Evolutionary conservation across 768 basidiomycete species (phyloP).

Genomic region (Boletus bicolor): DNA sequence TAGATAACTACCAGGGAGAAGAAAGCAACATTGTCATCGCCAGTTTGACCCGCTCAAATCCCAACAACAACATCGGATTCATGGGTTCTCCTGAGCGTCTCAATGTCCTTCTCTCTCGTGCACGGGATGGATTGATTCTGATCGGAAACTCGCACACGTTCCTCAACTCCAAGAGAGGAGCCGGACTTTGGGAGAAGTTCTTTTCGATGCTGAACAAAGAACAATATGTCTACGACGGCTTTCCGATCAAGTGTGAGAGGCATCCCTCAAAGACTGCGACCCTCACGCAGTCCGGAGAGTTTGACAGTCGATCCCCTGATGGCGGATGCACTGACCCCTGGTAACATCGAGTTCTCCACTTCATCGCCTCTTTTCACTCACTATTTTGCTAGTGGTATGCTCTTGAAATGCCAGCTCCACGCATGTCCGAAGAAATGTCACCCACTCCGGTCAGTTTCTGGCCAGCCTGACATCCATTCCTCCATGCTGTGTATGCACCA

Average conservation of each 20-base stretch:
- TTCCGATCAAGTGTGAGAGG: slow-evolving; percentile 56
- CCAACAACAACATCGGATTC: slow-evolving; percentile 58
- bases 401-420: slow-evolving; percentile 35
- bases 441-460: slow-evolving; percentile 47
- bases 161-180: slow-evolving; percentile 49
- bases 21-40: slow-evolving; percentile 67
- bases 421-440: slow-evolving; percentile 63
- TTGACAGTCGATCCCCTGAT: slow-evolving; percentile 54
- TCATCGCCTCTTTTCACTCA: not conserved
- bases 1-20: slow-evolving; percentile 78
- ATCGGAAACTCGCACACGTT: slow-evolving; percentile 68
- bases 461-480: slow-evolving; percentile 19
- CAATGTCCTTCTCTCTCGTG: slow-evolving; percentile 71
- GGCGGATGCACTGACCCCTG: slow-evolving; percentile 63
- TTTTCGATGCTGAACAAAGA: slow-evolving; percentile 41
- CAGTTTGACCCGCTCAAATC: slow-evolving; percentile 61
- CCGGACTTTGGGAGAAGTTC: slow-evolving; percentile 48
- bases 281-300: slow-evolving; percentile 43
- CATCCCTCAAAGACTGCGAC: slow-evolving; percentile 43
- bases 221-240: slow-evolving; percentile 53
- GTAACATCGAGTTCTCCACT: slow-evolving; percentile 30
- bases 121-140: slow-evolving; percentile 61
- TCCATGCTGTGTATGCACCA: slow-evolving; percentile 42
- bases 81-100: slow-evolving; percentile 68
- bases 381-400: slow-evolving; percentile 3